These are phyloP conservation scores for Berberis thunbergii DNA, from an alignment of 164 flowering plant species.

Conservation along the genomic window DNA sequence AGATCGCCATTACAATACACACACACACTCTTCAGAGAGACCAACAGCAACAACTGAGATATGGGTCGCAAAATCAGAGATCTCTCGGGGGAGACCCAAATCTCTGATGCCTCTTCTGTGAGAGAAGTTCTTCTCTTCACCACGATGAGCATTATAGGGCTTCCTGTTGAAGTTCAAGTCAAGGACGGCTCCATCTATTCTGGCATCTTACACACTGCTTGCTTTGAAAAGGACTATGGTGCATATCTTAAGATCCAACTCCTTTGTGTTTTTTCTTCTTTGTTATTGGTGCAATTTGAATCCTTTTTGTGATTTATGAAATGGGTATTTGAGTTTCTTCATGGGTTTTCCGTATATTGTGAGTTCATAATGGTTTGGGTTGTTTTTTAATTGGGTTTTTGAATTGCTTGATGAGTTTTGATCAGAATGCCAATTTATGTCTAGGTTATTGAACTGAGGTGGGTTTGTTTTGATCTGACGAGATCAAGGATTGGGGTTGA, in stretches of 20 bases:
- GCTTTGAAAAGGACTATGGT: slow-evolving; percentile 50
- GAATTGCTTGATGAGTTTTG: not conserved
- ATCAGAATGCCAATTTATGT: slow-evolving; percentile 16
- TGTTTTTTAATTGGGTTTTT: slow-evolving; percentile 17
- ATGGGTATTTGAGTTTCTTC: slow-evolving; percentile 4
- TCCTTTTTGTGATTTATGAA: not conserved
- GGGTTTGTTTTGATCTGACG: slow-evolving; percentile 5
- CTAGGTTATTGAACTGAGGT: not conserved
- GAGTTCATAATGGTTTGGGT: not conserved
- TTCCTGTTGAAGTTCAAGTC: slow-evolving; percentile 68
- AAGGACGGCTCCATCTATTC: slow-evolving; percentile 69
- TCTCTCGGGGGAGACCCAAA: slow-evolving; percentile 5
- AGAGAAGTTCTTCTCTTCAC: slow-evolving; percentile 53
- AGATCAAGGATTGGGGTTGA: not conserved
- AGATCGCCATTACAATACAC: too few relatives aligned
- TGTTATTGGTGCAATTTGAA: too few relatives aligned
- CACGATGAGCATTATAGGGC: slow-evolving; percentile 67
- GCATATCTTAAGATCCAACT: slow-evolving; percentile 9
- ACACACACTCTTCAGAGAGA: too few relatives aligned
- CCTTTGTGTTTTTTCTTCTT: not conserved
- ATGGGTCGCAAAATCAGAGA: slow-evolving; percentile 24
- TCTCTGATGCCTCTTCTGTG: slow-evolving; percentile 10
- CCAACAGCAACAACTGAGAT: too few relatives aligned
- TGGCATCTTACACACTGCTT: slow-evolving; percentile 72
- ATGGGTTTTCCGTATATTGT: slow-evolving; percentile 11